phyloP scores from a whole-genome alignment of 345 rosid species.

The Hypericum perforatum region DNA sequence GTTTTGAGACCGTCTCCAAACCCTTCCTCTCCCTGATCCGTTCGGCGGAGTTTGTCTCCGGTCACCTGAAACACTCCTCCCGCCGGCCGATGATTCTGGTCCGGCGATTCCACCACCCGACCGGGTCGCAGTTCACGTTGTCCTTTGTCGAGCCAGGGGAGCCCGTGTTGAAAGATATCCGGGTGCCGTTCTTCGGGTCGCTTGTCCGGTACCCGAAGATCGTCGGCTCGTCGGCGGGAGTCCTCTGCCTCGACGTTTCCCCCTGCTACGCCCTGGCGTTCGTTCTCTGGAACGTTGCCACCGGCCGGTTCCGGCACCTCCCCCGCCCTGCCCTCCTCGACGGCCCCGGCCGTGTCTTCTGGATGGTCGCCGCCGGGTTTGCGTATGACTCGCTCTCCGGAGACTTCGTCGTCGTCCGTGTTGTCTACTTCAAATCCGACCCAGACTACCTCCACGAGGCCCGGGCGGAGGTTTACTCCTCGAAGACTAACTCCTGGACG shows the following conservation, averaged over 20 bases:
- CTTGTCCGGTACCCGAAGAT: slow-evolving; percentile 19
- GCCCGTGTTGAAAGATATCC: not conserved
- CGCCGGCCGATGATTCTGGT: slow-evolving; percentile 13
- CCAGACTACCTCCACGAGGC: not conserved
- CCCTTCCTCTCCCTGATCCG: slow-evolving; percentile 18
- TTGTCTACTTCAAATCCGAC: slow-evolving; percentile 11
- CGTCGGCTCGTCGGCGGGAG: slow-evolving; percentile 29
- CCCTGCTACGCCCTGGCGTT: slow-evolving; percentile 14
- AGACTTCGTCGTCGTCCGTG: slow-evolving; percentile 21
- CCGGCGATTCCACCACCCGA: slow-evolving; percentile 16
- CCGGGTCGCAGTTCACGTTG: not conserved
- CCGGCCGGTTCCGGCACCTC: slow-evolving; percentile 9
- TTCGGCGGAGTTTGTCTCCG: slow-evolving; percentile 17
- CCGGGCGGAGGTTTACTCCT: slow-evolving; percentile 23
- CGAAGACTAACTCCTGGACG: slow-evolving; percentile 17
- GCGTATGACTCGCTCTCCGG: slow-evolving; percentile 11
- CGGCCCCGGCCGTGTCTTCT: not conserved
- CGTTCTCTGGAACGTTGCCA: slow-evolving; percentile 25
- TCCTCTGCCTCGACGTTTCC: slow-evolving; percentile 31
- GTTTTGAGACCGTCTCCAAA: slow-evolving; percentile 32
- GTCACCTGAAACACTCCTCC: slow-evolving; percentile 18
- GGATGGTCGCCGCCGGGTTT: slow-evolving; percentile 31
- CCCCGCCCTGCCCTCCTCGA: slow-evolving; percentile 11
- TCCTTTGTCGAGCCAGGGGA: not conserved
- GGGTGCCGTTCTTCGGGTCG: not conserved